A percentile compares a stretch with the other conserved stretches of the same genome.
Conservation (phyloP, 805 yeast species). For the Candida parachauliodes region DNA sequence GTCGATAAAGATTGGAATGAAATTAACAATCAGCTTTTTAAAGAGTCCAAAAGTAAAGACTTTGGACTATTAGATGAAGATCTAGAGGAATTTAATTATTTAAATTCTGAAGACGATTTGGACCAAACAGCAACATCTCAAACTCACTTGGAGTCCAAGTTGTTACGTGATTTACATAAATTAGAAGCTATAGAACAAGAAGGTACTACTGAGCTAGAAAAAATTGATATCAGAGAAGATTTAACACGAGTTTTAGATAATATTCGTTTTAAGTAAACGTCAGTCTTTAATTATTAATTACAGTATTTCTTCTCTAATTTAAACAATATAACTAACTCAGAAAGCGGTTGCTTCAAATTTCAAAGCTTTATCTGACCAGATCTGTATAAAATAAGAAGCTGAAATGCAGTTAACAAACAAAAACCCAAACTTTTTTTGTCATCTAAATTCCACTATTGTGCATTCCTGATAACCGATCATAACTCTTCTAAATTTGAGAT, state of each 20-base stretch:
- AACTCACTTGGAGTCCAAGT: constrained; percentile 12
- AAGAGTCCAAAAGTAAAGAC: constrained; percentile 20
- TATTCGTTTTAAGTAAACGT: background rate
- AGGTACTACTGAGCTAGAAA: constrained; percentile 31
- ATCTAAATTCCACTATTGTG: too few relatives aligned
- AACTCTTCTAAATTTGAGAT: too few relatives aligned
- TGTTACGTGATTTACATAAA: constrained; percentile 11
- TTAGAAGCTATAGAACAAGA: constrained; percentile 13
- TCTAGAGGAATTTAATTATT: constrained; percentile 39
- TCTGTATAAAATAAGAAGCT: background rate
- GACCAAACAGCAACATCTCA: constrained; percentile 7
- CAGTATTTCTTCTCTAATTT: background rate
- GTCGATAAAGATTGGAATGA: constrained; percentile 43
- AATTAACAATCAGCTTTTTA: constrained; percentile 32
- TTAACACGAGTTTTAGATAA: constrained; percentile 7
- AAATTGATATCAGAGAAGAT: constrained; percentile 18
- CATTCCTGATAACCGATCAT: too few relatives aligned
- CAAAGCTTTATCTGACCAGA: too few relatives aligned
- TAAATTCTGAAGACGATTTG: constrained; percentile 17
- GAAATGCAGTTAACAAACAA: background rate
- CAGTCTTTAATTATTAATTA: too few relatives aligned
- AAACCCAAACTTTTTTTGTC: too few relatives aligned
- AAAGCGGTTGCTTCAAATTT: background rate
- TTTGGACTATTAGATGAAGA: constrained; percentile 42
- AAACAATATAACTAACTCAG: background rate